Percentiles rank a stretch among this genome's conserved stretches.
Evolutionary conservation across 73 alveolate genomes (phyloP).

Genomic region (Uronychia binucleata): DNA sequence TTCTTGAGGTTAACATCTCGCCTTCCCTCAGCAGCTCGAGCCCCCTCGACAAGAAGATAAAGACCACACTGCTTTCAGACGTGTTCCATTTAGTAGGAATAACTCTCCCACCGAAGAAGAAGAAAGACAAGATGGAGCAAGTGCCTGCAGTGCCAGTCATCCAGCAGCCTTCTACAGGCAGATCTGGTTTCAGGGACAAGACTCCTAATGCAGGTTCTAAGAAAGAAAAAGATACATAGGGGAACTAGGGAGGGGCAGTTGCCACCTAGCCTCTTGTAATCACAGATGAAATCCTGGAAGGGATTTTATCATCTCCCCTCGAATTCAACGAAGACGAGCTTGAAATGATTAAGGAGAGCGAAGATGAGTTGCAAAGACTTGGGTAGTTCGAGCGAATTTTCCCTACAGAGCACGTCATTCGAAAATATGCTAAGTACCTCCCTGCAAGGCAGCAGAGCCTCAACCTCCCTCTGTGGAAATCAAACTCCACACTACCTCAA

Average conservation of each 20-base stretch:
- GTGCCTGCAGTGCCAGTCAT: not conserved
- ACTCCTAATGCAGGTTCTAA: not conserved
- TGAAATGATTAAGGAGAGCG: not conserved
- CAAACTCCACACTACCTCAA: too few species aligned
- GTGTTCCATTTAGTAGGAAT: slow-evolving; percentile 55
- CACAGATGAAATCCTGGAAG: too few species aligned
- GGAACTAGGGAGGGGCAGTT: not conserved
- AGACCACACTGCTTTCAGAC: slow-evolving; percentile 85
- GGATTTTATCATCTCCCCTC: too few species aligned
- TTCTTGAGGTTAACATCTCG: slow-evolving; percentile 90
- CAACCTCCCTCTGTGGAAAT: too few species aligned
- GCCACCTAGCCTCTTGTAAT: not conserved
- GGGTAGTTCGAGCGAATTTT: not conserved
- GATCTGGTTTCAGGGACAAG: not conserved
- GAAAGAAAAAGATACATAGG: not conserved
- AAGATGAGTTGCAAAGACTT: not conserved
- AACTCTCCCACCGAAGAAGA: not conserved
- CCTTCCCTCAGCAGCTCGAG: slow-evolving; percentile 89
- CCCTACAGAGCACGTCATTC: too few species aligned
- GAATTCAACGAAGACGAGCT: not conserved
- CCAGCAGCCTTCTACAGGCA: not conserved
- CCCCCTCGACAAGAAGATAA: slow-evolving; percentile 78
- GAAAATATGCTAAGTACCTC: too few species aligned
- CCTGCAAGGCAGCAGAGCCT: too few species aligned
- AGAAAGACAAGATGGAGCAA: not conserved